Evolutionary conservation across 139 green algal species (phyloP).

Genomic region (Dunaliella sp.): DNA sequence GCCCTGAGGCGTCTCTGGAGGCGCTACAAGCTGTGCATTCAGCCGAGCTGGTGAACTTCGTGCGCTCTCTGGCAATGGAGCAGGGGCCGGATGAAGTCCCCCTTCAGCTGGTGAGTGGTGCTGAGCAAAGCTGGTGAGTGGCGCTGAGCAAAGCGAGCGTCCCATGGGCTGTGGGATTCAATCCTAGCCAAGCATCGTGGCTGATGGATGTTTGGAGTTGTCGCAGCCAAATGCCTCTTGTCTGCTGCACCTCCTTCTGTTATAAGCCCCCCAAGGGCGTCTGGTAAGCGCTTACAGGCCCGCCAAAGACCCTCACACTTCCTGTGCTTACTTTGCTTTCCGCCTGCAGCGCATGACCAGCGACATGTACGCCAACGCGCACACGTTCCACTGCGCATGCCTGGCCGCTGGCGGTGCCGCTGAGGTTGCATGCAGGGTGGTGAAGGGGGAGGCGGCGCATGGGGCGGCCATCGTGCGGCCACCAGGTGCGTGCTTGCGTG

Average conservation of each 20-base stretch:
- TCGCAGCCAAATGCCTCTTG: too few species aligned
- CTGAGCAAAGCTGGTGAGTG: not conserved
- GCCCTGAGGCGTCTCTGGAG: constrained; percentile 44
- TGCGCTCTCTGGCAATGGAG: constrained; percentile 15
- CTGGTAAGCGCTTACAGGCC: too few species aligned
- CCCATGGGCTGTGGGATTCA: too few species aligned
- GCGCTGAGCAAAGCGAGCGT: too few species aligned
- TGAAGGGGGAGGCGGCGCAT: constrained; percentile 30
- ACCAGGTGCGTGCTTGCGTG: constrained; percentile 9
- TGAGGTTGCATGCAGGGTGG: constrained; percentile 54
- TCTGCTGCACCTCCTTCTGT: too few species aligned
- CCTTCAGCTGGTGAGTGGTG: not conserved
- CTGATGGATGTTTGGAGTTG: too few species aligned
- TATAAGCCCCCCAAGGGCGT: too few species aligned
- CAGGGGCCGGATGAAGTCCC: not conserved
- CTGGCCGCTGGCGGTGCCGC: constrained; percentile 67
- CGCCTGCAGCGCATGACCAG: not conserved
- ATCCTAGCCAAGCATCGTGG: too few species aligned
- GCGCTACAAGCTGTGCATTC: constrained; percentile 66
- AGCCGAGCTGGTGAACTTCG: constrained; percentile 42
- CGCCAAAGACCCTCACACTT: too few species aligned
- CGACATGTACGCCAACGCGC: constrained; percentile 72
- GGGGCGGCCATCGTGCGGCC: constrained; percentile 51
- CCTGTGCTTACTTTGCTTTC: not conserved
- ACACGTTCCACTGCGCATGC: constrained; percentile 58